Conservation (phyloP, 208 protist species). For the Leishmania braziliensis region DNA sequence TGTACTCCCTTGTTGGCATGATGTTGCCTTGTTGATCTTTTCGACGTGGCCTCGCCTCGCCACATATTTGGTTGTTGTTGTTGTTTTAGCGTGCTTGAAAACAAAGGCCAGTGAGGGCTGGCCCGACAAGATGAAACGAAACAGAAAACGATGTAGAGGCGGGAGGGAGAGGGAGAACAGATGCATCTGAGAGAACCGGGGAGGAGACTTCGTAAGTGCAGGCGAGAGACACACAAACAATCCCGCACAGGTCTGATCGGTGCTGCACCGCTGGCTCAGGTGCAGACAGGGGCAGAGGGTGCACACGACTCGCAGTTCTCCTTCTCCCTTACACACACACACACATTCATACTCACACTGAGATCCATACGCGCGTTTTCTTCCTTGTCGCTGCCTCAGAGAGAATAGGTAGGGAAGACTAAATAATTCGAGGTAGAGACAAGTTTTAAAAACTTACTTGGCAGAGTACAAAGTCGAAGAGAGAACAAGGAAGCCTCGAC, state of each 20-base stretch:
- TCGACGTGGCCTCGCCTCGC: not conserved
- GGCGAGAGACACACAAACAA: not conserved
- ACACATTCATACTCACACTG: not conserved
- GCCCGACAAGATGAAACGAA: no score
- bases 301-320: not conserved
- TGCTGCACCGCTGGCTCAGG: not conserved
- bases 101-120: not conserved
- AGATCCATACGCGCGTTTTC: not conserved
- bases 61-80: not conserved
- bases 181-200: not conserved
- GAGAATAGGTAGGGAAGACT: not conserved
- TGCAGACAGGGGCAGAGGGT: no score
- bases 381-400: not conserved
- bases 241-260: not conserved
- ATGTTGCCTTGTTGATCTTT: not conserved
- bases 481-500: not conserved
- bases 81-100: not conserved
- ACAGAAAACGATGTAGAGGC: not conserved
- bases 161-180: not conserved
- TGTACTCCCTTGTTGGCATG: not conserved
- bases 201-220: not conserved
- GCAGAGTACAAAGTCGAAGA: not conserved
- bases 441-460: not conserved
- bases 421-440: not conserved
- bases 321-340: not conserved